Evolutionary conservation across 164 flowering plant species (phyloP), one percentile per base, ranked within the genome.

Genomic region (Piper betle): DNA sequence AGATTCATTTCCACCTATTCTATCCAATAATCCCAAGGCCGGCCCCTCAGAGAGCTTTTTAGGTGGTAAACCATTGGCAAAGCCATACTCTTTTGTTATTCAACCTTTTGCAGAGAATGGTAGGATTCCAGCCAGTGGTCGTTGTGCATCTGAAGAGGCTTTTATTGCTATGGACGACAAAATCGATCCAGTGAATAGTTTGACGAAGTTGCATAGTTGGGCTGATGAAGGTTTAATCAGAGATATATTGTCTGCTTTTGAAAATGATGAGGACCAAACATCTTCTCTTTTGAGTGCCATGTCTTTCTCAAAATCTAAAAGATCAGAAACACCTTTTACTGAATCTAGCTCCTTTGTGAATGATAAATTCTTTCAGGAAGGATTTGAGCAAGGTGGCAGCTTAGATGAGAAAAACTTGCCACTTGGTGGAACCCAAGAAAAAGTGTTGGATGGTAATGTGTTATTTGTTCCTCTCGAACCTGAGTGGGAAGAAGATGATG

Each of bases 401-500:
- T 57, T n/a, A 48, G 18, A 6, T 59, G 43, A 59, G n/a, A 72
- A 52, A 57, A 57, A 64, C 33, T 52, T 38, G 16, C 50, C 18
- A 16, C 39, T 39, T 1, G 25, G 39, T 57, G 18, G 13, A 52
- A 59, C 64, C 37, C 61, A 61, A 5, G 55, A 55, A 38, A 67
- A 73, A 62, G 37, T 61, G 39, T 65, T 70, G 53, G 8, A 71
- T 42, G 66, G 68, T 33, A 52, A 18, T 17, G 52, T 82, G 59
- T 63, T 57, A 7, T 67, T 71, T 58, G 56, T 77, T 16, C 91
- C 91, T 5, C 55, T 80, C 71, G 96, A 87, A 73, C 88, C 96
- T 39, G 98, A 93, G 76, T 84, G 87, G 90, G 85, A 81, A 71
- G 92, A 87, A 58, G 92, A 93, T 68, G 98, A 93, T 72, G 57